phyloP scores from a whole-genome alignment of 2,329 filamentous ascomycete genomes.

The Trichoderma oligosporum region DNA sequence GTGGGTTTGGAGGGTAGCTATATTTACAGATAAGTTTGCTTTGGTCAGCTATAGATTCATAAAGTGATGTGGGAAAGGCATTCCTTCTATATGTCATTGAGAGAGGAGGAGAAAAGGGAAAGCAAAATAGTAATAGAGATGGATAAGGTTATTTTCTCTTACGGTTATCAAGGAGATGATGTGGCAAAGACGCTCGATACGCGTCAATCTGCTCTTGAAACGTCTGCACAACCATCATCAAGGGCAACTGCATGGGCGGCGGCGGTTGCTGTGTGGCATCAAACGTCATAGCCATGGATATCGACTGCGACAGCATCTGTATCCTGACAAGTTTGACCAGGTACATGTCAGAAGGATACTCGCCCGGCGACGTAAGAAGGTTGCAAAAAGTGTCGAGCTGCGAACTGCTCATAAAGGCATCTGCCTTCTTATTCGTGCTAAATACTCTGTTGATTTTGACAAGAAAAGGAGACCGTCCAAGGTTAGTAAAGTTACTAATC shows the following conservation, averaged over 20 bases:
- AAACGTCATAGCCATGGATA: conserved; percentile 39
- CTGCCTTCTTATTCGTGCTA: conserved; percentile 45
- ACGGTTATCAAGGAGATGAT: conserved; percentile 36
- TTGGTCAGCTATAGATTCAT: too few species aligned
- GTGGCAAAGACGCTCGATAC: conserved; percentile 37
- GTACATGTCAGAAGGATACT: conserved; percentile 43
- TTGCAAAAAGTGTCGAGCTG: conserved; percentile 43
- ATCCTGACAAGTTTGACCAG: conserved; percentile 45
- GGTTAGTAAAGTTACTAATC: too few species aligned
- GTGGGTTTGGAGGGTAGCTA: conserved; percentile 42
- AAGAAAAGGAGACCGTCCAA: too few species aligned
- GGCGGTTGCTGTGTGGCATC: conserved; percentile 25
- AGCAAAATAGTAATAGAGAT: not conserved
- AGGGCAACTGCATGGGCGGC: conserved; percentile 37
- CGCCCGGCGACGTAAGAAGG: conserved; percentile 40
- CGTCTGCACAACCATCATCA: conserved; percentile 40
- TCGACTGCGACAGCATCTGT: conserved; percentile 47
- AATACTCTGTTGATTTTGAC: conserved; percentile 37
- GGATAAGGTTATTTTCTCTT: too few species aligned
- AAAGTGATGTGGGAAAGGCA: too few species aligned
- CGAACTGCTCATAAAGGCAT: conserved; percentile 45
- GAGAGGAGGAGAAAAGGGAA: not conserved
- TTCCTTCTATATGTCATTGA: too few species aligned
- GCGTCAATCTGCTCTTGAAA: conserved; percentile 44
- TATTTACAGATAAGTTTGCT: not conserved